phyloP scores from a whole-genome alignment of 352 stramenopile species.

The Globisporangium middletonii region DNA sequence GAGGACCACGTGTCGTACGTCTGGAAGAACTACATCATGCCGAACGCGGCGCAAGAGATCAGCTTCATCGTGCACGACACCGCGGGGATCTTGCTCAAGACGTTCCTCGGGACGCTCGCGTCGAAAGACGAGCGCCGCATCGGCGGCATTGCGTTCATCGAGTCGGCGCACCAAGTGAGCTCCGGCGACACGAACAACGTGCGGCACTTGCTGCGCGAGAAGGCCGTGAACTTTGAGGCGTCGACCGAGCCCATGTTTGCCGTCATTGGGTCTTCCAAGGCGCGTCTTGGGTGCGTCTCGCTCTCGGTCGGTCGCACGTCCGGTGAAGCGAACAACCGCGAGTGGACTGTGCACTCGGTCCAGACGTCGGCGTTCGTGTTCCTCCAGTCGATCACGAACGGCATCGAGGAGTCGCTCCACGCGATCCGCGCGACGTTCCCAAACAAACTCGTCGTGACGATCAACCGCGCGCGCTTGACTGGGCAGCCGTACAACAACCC shows the following conservation, averaged over 20 bases:
- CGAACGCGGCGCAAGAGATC: constrained; percentile 77
- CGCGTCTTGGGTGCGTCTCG: constrained; percentile 64
- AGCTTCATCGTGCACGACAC: constrained; percentile 79
- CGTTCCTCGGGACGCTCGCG: constrained; percentile 50
- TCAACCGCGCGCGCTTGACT: constrained; percentile 76
- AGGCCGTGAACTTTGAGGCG: constrained; percentile 80
- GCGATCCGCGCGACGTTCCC: constrained; percentile 81
- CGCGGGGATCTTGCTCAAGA: constrained; percentile 65
- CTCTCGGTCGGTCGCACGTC: constrained; percentile 72
- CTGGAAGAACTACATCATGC: constrained; percentile 85
- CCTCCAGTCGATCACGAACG: constrained; percentile 65
- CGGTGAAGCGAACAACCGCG: constrained; percentile 60
- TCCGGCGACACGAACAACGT: constrained; percentile 45
- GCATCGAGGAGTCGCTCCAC: constrained; percentile 67
- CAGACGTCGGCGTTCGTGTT: constrained; percentile 87
- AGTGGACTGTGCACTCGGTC: constrained; percentile 83
- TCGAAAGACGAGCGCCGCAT: constrained; percentile 56
- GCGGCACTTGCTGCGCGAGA: constrained; percentile 55
- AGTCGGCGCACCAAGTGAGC: constrained; percentile 68
- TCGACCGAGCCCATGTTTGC: constrained; percentile 82
- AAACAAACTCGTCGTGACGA: constrained; percentile 88
- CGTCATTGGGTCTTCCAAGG: constrained; percentile 65
- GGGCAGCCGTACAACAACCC: constrained; percentile 87
- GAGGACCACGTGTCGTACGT: constrained; percentile 80
- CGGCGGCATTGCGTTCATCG: constrained; percentile 81